phyloP scores from a whole-genome alignment of 2,329 filamentous ascomycete species.

The Cladophialophora immunda region DNA sequence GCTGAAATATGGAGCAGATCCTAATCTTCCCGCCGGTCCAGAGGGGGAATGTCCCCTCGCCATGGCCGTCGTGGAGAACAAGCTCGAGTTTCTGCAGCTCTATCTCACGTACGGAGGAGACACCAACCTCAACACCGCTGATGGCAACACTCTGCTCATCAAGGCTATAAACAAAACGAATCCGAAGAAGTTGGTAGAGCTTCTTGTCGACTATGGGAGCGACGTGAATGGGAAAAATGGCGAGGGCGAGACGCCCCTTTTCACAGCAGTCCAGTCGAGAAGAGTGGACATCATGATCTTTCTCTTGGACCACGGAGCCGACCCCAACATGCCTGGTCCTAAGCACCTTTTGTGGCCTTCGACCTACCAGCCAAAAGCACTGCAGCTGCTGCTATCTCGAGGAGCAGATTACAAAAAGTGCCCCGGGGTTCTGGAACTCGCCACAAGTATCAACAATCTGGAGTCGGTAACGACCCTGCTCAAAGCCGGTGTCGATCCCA shows the following conservation, averaged over 20 bases:
- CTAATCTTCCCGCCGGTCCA: constrained; percentile 60
- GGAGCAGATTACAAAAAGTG: constrained; percentile 69
- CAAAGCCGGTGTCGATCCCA: constrained; percentile 67
- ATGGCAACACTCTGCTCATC: constrained; percentile 69
- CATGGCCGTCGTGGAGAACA: constrained; percentile 60
- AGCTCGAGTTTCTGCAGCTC: constrained; percentile 66
- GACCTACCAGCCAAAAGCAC: constrained; percentile 65
- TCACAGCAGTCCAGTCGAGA: constrained; percentile 66
- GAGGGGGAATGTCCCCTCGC: constrained; percentile 65
- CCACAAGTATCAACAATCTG: constrained; percentile 69
- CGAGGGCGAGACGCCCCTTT: constrained; percentile 69
- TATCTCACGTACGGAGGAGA: constrained; percentile 70
- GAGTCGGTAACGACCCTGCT: constrained; percentile 68
- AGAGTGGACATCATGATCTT: constrained; percentile 65
- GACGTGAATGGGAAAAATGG: constrained; percentile 67
- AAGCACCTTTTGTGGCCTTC: constrained; percentile 75
- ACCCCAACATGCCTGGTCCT: constrained; percentile 73
- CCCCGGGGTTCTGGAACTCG: constrained; percentile 71
- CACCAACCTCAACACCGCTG: constrained; percentile 61
- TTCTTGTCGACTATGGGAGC: constrained; percentile 68
- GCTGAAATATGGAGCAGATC: constrained; percentile 71
- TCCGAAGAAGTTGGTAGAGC: constrained; percentile 63
- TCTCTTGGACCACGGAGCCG: constrained; percentile 67
- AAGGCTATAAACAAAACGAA: constrained; percentile 67
- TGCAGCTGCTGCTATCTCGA: constrained; percentile 66